Percentiles rank a stretch among this genome's conserved stretches.
phyloP scores from a whole-genome alignment of 352 stramenopile genomes.

The Phytophthora uliginosa region DNA sequence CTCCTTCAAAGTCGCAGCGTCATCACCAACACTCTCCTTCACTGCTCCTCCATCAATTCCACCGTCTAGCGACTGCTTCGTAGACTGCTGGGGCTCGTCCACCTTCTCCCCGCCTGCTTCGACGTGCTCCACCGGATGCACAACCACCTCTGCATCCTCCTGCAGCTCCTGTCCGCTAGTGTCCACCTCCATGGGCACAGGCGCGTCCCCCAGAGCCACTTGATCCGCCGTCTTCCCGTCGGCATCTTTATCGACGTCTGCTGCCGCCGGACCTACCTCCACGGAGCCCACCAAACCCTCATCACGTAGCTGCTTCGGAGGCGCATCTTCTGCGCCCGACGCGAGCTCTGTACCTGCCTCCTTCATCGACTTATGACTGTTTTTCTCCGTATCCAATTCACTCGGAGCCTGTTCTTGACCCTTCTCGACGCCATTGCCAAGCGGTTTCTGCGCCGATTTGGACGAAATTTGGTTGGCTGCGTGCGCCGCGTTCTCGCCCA shows the following conservation, averaged over 20 bases:
- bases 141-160: background rate
- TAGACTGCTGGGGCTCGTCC: background rate
- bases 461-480: slow-evolving; percentile 20
- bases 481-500: slow-evolving; percentile 22
- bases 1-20: background rate
- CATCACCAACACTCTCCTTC: background rate
- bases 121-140: background rate
- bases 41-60: background rate
- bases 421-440: slow-evolving; percentile 9
- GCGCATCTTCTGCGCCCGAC: background rate
- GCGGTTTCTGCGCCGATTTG: slow-evolving; percentile 18
- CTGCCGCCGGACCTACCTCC: slow-evolving; percentile 3
- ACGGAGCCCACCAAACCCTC: background rate
- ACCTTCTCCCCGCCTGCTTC: background rate
- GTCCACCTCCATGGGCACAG: slow-evolving; percentile 24
- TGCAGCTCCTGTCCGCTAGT: background rate
- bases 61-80: background rate
- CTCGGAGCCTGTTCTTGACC: background rate
- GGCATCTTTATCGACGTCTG: slow-evolving; percentile 8
- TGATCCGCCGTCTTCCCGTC: background rate
- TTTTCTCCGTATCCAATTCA: slow-evolving; percentile 16
- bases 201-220: background rate
- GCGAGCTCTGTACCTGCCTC: background rate
- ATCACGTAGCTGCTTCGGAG: slow-evolving; percentile 4
- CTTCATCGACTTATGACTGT: slow-evolving; percentile 1